Evolutionary conservation across 305 asterid genomes (phyloP).

Genomic region (Withania somnifera): DNA sequence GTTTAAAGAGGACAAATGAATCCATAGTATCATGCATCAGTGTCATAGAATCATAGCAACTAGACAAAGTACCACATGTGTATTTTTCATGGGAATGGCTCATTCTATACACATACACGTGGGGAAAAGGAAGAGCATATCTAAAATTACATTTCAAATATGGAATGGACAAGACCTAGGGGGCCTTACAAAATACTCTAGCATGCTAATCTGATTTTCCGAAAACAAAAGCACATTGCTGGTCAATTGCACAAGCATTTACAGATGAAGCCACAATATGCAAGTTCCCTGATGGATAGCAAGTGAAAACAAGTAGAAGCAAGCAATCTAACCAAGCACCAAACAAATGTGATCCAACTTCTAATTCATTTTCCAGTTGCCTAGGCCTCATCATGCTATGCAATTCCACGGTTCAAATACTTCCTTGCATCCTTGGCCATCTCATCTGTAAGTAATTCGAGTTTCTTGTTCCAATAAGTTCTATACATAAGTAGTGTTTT

Average conservation of each 20-base stretch:
- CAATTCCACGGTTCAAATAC: background rate
- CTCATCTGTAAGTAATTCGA: background rate
- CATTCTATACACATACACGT: background rate
- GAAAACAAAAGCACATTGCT: background rate
- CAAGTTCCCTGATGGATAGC: background rate
- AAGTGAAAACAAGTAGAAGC: background rate
- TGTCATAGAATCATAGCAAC: background rate
- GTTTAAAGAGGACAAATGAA: background rate
- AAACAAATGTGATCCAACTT: background rate
- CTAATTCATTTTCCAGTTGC: background rate
- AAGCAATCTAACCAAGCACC: background rate
- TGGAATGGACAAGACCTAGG: background rate
- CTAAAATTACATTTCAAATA: background rate
- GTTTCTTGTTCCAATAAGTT: background rate
- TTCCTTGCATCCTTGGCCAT: background rate
- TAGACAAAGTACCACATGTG: background rate
- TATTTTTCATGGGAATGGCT: background rate
- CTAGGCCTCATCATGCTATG: background rate
- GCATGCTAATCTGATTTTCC: background rate
- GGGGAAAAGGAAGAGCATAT: background rate
- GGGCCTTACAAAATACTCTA: background rate
- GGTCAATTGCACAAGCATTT: background rate
- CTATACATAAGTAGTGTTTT: background rate
- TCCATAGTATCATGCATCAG: background rate
- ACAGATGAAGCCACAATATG: background rate